Evolutionary conservation across 371 early-diverging fungal species (phyloP).

Genomic region (Fennellomyces sp.): DNA sequence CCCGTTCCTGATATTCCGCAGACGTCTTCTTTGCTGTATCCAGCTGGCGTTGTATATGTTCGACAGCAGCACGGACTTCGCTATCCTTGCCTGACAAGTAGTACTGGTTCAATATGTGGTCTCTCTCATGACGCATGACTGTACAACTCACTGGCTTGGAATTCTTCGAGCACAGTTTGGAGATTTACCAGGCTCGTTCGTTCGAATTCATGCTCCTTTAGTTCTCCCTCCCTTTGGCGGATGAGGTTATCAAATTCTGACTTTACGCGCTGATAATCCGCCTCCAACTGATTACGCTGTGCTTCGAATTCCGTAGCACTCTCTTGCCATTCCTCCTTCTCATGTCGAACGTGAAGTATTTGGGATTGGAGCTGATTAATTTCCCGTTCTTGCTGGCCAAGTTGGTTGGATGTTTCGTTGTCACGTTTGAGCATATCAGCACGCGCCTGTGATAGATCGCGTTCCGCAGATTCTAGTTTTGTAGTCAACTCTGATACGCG

Average conservation of each 20-base stretch:
- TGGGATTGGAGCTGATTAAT: constrained; percentile 45
- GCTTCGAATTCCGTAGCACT: constrained; percentile 61
- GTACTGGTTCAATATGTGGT: not conserved
- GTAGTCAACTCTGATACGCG: constrained; percentile 26
- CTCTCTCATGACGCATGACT: not conserved
- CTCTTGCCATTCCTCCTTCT: constrained; percentile 68
- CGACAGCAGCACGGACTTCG: constrained; percentile 80
- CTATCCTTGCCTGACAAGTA: constrained; percentile 55
- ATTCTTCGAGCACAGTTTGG: constrained; percentile 84
- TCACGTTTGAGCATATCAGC: constrained; percentile 30
- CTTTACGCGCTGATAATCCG: constrained; percentile 27
- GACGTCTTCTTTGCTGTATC: constrained; percentile 51
- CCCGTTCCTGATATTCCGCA: constrained; percentile 64
- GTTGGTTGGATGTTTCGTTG: constrained; percentile 21
- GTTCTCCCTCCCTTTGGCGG: constrained; percentile 27
- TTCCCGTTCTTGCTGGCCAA: constrained; percentile 25
- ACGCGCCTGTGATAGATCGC: constrained; percentile 26
- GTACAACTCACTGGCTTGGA: constrained; percentile 74
- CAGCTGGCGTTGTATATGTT: constrained; percentile 65
- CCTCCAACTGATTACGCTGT: constrained; percentile 54
- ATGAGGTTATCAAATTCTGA: constrained; percentile 47
- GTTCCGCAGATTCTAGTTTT: constrained; percentile 20
- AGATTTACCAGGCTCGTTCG: constrained; percentile 76
- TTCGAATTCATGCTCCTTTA: constrained; percentile 58
- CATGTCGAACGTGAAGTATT: constrained; percentile 58